phyloP scores from a whole-genome alignment of 208 protist species.

The Tritrichomonas foetus region DNA sequence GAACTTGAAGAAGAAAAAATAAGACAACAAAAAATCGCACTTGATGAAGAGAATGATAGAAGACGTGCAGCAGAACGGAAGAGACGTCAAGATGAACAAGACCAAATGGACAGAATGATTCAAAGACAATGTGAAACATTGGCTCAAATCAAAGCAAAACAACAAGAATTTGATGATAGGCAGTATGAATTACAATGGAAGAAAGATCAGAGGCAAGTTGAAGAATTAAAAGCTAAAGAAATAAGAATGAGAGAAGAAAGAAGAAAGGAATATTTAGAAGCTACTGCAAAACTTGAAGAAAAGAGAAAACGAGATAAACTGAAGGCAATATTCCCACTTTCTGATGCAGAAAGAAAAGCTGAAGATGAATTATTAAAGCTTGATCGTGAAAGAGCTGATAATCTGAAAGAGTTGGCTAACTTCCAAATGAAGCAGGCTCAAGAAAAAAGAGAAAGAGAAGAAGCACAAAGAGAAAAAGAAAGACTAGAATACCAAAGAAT shows the following conservation, averaged over 20 bases:
- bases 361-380: background rate
- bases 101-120: background rate
- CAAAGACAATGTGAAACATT: background rate
- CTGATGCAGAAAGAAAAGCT: background rate
- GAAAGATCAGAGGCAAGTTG: background rate
- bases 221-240: background rate
- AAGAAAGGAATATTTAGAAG: background rate
- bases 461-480: background rate
- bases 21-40: no score
- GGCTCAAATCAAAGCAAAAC: background rate
- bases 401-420: background rate
- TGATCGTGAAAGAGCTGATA: no score
- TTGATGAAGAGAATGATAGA: background rate
- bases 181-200: background rate
- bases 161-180: background rate
- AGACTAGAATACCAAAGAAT: background rate
- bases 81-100: background rate
- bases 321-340: background rate
- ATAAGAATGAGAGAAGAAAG: background rate
- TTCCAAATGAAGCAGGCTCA: background rate
- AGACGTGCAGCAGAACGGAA: background rate
- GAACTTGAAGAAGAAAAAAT: background rate
- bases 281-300: background rate
- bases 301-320: background rate
- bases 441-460: slow-evolving; percentile 34